These are phyloP conservation scores for Wallacemonas sp. DNA, from an alignment of 208 protist species.

Conservation along the genomic window DNA sequence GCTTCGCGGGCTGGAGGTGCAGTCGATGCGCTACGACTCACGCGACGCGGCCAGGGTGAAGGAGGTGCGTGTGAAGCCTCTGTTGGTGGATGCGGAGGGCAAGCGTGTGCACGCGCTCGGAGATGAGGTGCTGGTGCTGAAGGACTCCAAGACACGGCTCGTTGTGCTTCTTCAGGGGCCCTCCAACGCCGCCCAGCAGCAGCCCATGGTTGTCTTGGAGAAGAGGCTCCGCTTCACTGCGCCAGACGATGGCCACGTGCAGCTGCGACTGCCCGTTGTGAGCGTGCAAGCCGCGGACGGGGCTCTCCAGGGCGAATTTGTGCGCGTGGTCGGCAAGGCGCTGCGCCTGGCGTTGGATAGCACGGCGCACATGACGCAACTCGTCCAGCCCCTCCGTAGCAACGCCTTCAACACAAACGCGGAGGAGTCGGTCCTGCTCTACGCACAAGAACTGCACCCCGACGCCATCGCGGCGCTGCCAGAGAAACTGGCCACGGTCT, in stretches of 20 bases:
- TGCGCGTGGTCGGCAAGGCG: conserved; percentile 34
- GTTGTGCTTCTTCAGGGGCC: conserved; percentile 53
- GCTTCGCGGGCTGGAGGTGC: conserved; percentile 55
- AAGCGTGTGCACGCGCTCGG: conserved; percentile 46
- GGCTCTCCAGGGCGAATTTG: conserved; percentile 52
- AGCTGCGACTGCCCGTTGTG: conserved; percentile 64
- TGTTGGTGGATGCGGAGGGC: conserved; percentile 44
- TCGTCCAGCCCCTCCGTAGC: conserved; percentile 52
- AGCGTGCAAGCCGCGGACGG: conserved; percentile 37
- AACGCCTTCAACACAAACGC: conserved; percentile 57
- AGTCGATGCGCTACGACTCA: conserved; percentile 49
- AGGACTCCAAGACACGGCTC: conserved; percentile 62
- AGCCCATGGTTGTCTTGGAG: conserved; percentile 67
- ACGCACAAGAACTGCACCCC: conserved; percentile 67
- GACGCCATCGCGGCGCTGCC: conserved; percentile 56
- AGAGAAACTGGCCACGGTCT: conserved; percentile 44
- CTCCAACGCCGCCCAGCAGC: conserved; percentile 2
- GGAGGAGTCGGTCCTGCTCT: conserved; percentile 70
- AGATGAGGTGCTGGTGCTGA: conserved; percentile 55
- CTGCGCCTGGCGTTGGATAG: conserved; percentile 58
- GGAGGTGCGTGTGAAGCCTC: conserved; percentile 64
- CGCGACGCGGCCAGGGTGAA: conserved; percentile 33
- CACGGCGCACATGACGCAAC: conserved; percentile 34
- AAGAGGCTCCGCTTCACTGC: conserved; percentile 37
- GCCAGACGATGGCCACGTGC: conserved; percentile 37